Evolutionary conservation across 2,329 filamentous ascomycete species (phyloP), one percentile per base, ranked within the genome.

Genomic region (Fusarium tricinctum): DNA sequence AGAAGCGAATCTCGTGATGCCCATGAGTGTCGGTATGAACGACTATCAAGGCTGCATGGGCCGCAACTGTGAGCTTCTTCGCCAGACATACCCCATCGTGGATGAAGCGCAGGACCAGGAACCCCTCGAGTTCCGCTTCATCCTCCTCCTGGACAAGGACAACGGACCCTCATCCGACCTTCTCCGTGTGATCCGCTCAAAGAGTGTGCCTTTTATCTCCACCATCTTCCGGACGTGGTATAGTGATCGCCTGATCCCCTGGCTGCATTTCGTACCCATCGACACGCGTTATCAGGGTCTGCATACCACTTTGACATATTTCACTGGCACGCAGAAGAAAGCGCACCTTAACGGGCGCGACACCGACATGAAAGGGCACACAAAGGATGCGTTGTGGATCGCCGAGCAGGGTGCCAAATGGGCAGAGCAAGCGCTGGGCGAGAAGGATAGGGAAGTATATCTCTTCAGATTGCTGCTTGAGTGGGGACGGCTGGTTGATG

Each of bases 221-320:
- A 89, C 89, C 0, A 82, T 95, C 8, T 95, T 94, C 78, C 86
- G 88, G 23, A 89, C 93, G 74, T 97, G 93, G 93, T 92, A 90
- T 78, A 91, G 92, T 60, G 88, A 90, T 49, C 87, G 93, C 8
- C 79, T 96, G 17, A 86, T 84, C 59, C 87, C 92, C 0, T 97
- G 92, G 92, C 81, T 90, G 44, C 92, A 97, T 76, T 96, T 93
- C 72, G 89, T 95, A 3, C 93, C 93, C 10, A 79, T 94, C 17
- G 92, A 96, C 75, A 70, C 91, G 3, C 85, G 92, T 5, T 88
- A 92, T 20, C 91, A 94, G 63, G 91, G 87, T 2, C 79, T 96
- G 40, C 93, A 92, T 81, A 89, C 88, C 65, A 92, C 90, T 0
- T 78, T 94, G 54, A 86, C 90, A 0, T 96, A 93, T 78, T 95